Conservation (phyloP, 768 basidiomycete species). For the Mycena haematopus region DNA sequence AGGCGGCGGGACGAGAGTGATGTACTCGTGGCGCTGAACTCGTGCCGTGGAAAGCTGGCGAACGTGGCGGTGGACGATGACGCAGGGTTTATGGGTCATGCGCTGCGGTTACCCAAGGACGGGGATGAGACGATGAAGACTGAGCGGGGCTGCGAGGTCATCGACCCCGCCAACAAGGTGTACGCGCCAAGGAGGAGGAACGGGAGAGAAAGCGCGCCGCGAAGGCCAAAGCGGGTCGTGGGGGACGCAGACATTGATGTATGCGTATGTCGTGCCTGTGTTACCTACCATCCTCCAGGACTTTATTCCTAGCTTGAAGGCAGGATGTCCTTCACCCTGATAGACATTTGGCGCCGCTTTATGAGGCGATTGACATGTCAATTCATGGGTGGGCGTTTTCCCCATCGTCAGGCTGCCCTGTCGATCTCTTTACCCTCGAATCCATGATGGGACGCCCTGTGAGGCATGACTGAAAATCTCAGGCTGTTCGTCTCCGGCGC, state of each 20-base stretch:
- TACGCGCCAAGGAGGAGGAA: conserved; percentile 81
- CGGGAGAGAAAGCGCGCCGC: conserved; percentile 61
- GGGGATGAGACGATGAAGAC: conserved; percentile 78
- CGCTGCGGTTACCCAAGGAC: conserved; percentile 79
- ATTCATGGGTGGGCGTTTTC: too few species aligned
- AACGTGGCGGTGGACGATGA: conserved; percentile 62
- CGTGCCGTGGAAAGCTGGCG: conserved; percentile 76
- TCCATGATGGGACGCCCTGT: too few species aligned
- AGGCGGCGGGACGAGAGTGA: conserved; percentile 76
- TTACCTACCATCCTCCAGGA: background rate
- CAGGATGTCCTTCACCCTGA: background rate
- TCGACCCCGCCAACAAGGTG: conserved; percentile 77
- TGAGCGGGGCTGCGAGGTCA: conserved; percentile 87
- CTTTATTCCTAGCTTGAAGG: background rate
- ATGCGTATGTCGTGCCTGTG: background rate
- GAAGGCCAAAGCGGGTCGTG: conserved; percentile 42
- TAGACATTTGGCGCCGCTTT: too few species aligned
- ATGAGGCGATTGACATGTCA: too few species aligned
- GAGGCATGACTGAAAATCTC: too few species aligned
- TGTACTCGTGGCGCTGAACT: conserved; percentile 69
- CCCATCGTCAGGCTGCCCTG: too few species aligned
- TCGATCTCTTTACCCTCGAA: too few species aligned
- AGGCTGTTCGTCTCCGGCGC: too few species aligned
- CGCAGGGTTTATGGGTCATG: conserved; percentile 73
- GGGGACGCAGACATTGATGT: conserved; percentile 34